Evolutionary conservation across 768 basidiomycete species (phyloP).

Genomic region (Lanmaoa pseudosensibilis): DNA sequence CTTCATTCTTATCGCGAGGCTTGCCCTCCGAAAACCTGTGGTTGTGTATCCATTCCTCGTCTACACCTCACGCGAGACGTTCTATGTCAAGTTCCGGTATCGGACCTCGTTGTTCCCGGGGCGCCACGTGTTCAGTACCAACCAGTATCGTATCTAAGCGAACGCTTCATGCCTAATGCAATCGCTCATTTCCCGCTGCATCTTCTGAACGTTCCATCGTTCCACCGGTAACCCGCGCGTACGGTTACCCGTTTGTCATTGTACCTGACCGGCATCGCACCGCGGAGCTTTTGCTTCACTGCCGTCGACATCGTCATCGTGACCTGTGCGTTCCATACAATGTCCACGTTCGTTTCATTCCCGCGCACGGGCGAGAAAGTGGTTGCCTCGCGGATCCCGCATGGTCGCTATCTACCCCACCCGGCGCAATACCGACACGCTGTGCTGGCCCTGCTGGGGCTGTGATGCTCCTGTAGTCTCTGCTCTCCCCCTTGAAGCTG

Average conservation of each 20-base stretch:
- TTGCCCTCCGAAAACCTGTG: conserved; percentile 21
- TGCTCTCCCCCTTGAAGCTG: conserved; percentile 16
- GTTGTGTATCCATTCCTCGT: conserved; percentile 2
- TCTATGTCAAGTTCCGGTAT: conserved; percentile 18
- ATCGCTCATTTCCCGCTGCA: conserved; percentile 16
- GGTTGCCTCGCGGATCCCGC: conserved; percentile 31
- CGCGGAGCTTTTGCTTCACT: conserved; percentile 8
- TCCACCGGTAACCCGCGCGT: conserved; percentile 3
- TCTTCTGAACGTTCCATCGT: conserved; percentile 6
- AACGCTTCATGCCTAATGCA: conserved; percentile 5
- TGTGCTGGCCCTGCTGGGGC: conserved; percentile 11
- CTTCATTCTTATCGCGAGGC: not conserved
- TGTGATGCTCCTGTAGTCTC: conserved; percentile 13
- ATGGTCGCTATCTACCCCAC: conserved; percentile 22
- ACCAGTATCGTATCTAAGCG: conserved; percentile 31
- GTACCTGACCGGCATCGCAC: conserved; percentile 25
- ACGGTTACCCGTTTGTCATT: conserved; percentile 12
- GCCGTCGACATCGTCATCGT: conserved; percentile 26
- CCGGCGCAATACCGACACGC: conserved; percentile 21
- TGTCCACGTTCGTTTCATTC: conserved; percentile 30
- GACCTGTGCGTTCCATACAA: conserved; percentile 12
- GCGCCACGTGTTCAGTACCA: conserved; percentile 7
- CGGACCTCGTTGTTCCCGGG: conserved; percentile 26
- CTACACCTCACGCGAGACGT: not conserved
- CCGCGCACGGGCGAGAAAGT: conserved; percentile 22